Conservation (phyloP, 768 basidiomycete species). For the Naematelia aurantialba region DNA sequence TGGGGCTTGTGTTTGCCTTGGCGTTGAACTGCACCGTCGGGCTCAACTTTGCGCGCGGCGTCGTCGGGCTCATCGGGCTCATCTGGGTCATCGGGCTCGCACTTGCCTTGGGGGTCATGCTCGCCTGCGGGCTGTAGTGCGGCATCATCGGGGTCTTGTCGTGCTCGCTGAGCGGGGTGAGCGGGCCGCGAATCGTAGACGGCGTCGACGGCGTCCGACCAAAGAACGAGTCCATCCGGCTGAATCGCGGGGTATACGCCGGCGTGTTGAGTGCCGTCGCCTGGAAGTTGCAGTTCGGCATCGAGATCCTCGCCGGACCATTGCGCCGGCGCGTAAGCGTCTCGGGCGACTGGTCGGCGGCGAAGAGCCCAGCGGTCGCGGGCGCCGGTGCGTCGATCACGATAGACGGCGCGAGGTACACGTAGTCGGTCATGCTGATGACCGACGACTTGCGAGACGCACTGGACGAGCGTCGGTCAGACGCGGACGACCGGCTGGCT, state of each 20-base stretch:
- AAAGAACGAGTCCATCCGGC: constrained; percentile 35
- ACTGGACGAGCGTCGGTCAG: neutral
- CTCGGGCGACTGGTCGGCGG: neutral
- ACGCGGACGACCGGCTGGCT: neutral
- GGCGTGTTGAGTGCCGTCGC: constrained; percentile 8
- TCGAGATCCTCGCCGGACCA: constrained; percentile 22
- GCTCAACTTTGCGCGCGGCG: too few relatives aligned
- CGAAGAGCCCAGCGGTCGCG: neutral
- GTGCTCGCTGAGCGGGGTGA: constrained; percentile 3
- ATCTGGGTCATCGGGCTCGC: too few relatives aligned
- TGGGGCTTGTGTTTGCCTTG: too few relatives aligned
- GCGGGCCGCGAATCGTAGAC: constrained; percentile 2
- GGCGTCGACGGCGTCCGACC: constrained; percentile 18
- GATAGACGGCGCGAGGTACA: constrained; percentile 39
- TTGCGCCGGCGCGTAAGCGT: neutral
- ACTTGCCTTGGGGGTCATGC: too few relatives aligned
- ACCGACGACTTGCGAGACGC: constrained; percentile 13
- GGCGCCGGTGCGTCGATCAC: constrained; percentile 30
- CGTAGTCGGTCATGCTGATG: constrained; percentile 40
- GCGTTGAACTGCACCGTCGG: too few relatives aligned
- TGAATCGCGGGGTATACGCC: constrained; percentile 22
- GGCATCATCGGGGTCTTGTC: constrained; percentile 3
- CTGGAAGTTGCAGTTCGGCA: constrained; percentile 25
- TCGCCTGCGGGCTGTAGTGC: constrained; percentile 1
- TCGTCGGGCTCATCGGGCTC: too few relatives aligned